These are phyloP conservation scores for Penicillium glabrum DNA, from an alignment of 2,329 filamentous ascomycete genomes.

Conservation along the genomic window DNA sequence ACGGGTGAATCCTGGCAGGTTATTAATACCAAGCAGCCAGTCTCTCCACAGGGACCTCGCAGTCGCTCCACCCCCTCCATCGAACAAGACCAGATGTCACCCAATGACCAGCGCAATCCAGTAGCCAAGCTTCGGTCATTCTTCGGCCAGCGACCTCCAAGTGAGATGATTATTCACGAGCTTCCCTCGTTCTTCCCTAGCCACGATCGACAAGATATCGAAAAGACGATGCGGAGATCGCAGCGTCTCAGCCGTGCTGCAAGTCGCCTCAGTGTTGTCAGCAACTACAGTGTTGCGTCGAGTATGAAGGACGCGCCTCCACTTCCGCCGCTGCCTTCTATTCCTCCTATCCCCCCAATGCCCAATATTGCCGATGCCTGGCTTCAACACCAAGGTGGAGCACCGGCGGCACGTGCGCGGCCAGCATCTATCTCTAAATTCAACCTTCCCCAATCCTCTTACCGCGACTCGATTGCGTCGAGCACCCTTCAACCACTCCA, in stretches of 20 bases:
- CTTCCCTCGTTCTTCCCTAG: slow-evolving; percentile 96
- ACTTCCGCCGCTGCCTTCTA: slow-evolving; percentile 22
- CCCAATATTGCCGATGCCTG: slow-evolving; percentile 94
- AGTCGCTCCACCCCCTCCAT: slow-evolving; percentile 27
- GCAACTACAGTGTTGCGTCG: slow-evolving; percentile 88
- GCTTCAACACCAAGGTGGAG: slow-evolving; percentile 60
- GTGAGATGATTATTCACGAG: slow-evolving; percentile 95
- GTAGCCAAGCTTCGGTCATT: slow-evolving; percentile 58
- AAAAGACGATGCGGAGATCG: slow-evolving; percentile 89
- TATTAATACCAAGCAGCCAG: slow-evolving; percentile 73
- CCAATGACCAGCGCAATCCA: slow-evolving; percentile 33
- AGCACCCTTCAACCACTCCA: slow-evolving; percentile 86
- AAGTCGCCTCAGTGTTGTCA: slow-evolving; percentile 88
- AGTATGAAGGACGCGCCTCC: slow-evolving; percentile 83
- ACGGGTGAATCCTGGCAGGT: slow-evolving; percentile 79
- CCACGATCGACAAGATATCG: slow-evolving; percentile 89
- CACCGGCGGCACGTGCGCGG: slow-evolving; percentile 52
- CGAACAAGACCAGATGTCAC: slow-evolving; percentile 29
- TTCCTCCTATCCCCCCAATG: slow-evolving; percentile 62
- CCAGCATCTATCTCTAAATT: slow-evolving; percentile 62
- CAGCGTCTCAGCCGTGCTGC: slow-evolving; percentile 89
- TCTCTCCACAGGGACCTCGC: slow-evolving; percentile 66
- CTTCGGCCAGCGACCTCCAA: slow-evolving; percentile 88
- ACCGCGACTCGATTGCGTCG: slow-evolving; percentile 84
- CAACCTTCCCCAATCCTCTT: slow-evolving; percentile 61